Conservation (phyloP, 1,284 basidiomycete species). For the Puccinia coronata region DNA sequence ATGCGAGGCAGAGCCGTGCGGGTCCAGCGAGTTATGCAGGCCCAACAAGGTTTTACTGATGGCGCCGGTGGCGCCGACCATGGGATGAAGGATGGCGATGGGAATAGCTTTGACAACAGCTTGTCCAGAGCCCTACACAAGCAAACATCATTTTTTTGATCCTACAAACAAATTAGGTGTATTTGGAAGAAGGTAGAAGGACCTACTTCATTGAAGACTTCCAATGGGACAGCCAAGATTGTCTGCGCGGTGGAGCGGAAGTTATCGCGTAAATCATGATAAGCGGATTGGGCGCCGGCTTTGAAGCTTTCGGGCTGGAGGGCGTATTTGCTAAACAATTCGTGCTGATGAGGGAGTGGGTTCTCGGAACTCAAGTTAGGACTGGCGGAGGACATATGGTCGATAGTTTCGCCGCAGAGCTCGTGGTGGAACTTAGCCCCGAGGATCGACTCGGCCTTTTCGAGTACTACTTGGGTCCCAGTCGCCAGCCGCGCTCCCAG, state of each 20-base stretch:
- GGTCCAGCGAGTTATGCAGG: slow-evolving; percentile 70
- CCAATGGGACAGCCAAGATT: slow-evolving; percentile 97
- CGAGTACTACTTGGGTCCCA: slow-evolving; percentile 93
- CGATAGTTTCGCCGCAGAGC: background rate
- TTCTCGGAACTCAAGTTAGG: too few species aligned
- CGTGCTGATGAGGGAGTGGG: slow-evolving; percentile 54
- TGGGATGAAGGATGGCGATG: slow-evolving; percentile 90
- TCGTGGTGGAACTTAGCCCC: slow-evolving; percentile 61
- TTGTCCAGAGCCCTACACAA: slow-evolving; percentile 71
- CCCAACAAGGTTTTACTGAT: slow-evolving; percentile 92
- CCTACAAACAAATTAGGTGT: slow-evolving; percentile 40
- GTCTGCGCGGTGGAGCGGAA: slow-evolving; percentile 92
- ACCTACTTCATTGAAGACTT: slow-evolving; percentile 86
- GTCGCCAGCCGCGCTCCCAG: slow-evolving; percentile 92
- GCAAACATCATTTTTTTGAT: background rate
- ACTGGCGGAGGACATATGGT: background rate
- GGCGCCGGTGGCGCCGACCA: slow-evolving; percentile 94
- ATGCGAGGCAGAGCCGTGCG: slow-evolving; percentile 30
- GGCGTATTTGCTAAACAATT: slow-evolving; percentile 81
- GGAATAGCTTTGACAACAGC: slow-evolving; percentile 94
- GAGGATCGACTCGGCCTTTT: slow-evolving; percentile 88
- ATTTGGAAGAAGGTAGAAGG: background rate
- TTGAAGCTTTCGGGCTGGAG: slow-evolving; percentile 79
- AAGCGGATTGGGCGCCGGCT: slow-evolving; percentile 87
- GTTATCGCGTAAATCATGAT: slow-evolving; percentile 78